Conservation (phyloP, 1,139 yeast genomes). For the Candida sp. region DNA sequence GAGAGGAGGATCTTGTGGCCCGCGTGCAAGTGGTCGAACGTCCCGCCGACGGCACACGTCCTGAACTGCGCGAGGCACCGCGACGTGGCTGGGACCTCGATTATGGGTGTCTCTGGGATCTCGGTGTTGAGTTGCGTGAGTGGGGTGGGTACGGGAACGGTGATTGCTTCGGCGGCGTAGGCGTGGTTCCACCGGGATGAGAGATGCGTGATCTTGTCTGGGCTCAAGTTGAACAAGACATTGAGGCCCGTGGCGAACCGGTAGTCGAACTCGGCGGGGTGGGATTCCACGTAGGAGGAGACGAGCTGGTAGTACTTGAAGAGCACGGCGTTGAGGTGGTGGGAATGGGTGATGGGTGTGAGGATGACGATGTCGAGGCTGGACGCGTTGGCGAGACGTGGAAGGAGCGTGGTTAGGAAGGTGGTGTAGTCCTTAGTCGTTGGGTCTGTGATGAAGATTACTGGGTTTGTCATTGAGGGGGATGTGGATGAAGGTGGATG, state of each 20-base stretch:
- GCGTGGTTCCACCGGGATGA: constrained; percentile 6
- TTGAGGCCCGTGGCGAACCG: constrained; percentile 29
- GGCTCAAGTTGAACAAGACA: constrained; percentile 28
- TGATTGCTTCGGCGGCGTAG: too few relatives aligned
- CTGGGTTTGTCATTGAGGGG: constrained; percentile 17
- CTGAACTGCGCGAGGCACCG: constrained; percentile 2
- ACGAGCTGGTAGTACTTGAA: constrained; percentile 28
- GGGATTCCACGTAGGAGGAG: constrained; percentile 22
- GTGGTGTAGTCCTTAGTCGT: constrained; percentile 23
- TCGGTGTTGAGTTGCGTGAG: too few relatives aligned
- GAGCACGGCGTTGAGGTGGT: constrained; percentile 28
- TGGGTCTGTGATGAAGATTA: constrained; percentile 31
- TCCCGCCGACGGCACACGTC: constrained; percentile 84
- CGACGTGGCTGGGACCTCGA: too few relatives aligned
- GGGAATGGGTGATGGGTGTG: constrained; percentile 20
- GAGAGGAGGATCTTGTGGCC: constrained; percentile 92
- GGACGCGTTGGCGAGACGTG: not conserved
- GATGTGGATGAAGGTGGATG: not conserved
- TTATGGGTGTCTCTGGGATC: too few relatives aligned
- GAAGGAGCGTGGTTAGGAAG: constrained; percentile 17
- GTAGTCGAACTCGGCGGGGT: constrained; percentile 19
- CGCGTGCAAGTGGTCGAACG: constrained; percentile 95
- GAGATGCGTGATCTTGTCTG: not conserved
- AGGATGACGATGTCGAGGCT: constrained; percentile 29
- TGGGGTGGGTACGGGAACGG: too few relatives aligned